Evolutionary conservation across 2,329 filamentous ascomycete species (phyloP).

Genomic region (Geosmithia flava): DNA sequence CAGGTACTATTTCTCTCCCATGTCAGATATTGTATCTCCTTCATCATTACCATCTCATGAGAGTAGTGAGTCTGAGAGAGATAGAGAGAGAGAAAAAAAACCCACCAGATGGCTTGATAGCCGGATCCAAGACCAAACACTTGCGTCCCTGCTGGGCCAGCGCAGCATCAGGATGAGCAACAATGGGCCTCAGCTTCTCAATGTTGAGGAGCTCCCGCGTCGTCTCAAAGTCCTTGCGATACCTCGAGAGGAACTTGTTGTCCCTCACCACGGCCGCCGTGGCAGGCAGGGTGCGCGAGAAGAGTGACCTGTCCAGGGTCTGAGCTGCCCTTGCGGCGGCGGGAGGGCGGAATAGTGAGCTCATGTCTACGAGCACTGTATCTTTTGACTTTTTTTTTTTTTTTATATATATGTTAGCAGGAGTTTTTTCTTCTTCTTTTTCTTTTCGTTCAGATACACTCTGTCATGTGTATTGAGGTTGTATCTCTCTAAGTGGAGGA

Average conservation of each 20-base stretch:
- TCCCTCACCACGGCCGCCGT: conserved; percentile 70
- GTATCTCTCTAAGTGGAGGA: neutral
- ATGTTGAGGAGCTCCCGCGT: conserved; percentile 53
- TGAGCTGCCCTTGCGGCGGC: conserved; percentile 63
- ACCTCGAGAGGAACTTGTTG: conserved; percentile 59
- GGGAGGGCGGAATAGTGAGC: conserved; percentile 56
- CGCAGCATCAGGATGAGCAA: conserved; percentile 45
- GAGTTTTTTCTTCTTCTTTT: too few species aligned
- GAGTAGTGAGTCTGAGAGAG: neutral
- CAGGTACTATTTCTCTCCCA: conserved; percentile 23
- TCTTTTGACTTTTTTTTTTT: too few species aligned
- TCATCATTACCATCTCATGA: too few species aligned
- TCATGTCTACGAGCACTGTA: neutral
- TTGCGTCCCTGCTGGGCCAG: conserved; percentile 43
- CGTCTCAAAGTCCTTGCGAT: conserved; percentile 52
- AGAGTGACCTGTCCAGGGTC: conserved; percentile 72
- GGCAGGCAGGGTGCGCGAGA: conserved; percentile 62
- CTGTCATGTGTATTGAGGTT: too few species aligned
- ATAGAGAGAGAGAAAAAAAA: conserved; percentile 1
- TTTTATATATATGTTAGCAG: too few species aligned
- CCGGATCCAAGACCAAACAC: conserved; percentile 46
- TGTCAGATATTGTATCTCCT: too few species aligned
- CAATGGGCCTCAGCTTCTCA: conserved; percentile 52
- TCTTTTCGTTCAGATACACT: too few species aligned
- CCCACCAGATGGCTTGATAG: conserved; percentile 39